A percentile compares a stretch with the other conserved stretches of the same genome.
These are phyloP conservation scores for Helicocarpus griseus DNA, from an alignment of 2,329 filamentous ascomycete genomes.

Conservation along the genomic window DNA sequence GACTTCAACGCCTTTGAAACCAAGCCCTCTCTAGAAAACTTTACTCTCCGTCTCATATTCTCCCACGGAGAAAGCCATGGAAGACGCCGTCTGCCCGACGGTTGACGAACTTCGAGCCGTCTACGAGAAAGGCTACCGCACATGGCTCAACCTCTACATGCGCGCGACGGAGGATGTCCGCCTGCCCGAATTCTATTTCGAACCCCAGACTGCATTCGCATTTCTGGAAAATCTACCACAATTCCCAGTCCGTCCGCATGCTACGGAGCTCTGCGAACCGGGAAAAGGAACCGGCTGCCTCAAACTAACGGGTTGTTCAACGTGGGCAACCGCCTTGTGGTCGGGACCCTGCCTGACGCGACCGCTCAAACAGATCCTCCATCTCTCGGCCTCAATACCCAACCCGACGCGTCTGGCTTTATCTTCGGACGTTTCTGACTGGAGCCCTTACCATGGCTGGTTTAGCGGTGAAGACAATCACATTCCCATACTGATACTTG, in stretches of 20 bases:
- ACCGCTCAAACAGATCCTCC: background rate
- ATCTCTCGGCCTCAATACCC: background rate
- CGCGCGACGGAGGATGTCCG: background rate
- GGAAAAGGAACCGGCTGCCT: too few relatives aligned
- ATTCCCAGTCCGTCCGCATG: background rate
- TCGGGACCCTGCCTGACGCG: background rate
- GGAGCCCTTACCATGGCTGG: conserved; percentile 5
- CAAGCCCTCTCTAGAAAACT: background rate
- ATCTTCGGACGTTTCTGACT: background rate
- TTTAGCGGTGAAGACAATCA: conserved; percentile 8
- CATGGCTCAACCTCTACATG: background rate
- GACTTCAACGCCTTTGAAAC: too few relatives aligned
- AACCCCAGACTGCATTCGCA: background rate
- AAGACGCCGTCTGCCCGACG: background rate
- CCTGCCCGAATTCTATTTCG: background rate
- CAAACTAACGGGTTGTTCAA: background rate
- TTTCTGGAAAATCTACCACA: background rate
- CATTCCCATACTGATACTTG: conserved; percentile 9
- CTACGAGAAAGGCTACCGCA: background rate
- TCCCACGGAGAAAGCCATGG: background rate
- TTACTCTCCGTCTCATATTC: background rate
- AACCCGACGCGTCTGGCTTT: background rate
- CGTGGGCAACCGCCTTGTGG: background rate
- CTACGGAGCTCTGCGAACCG: too few relatives aligned
- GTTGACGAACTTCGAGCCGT: background rate